Percentiles rank a stretch among this genome's conserved stretches.
Evolutionary conservation across 176 grass and related monocot species (phyloP).

Genomic region (Zoysia japonica): DNA sequence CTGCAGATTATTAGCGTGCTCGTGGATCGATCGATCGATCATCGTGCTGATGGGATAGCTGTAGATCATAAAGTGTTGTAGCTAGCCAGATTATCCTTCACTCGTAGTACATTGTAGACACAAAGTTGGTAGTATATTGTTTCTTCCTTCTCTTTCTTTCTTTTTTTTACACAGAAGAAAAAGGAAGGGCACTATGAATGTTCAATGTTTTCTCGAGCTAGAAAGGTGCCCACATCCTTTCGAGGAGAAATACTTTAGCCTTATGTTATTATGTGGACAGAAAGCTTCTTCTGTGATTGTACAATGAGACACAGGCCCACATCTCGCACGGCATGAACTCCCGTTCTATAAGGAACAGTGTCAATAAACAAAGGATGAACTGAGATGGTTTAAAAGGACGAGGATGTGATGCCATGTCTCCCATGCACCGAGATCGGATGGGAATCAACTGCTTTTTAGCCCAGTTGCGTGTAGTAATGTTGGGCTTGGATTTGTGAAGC

Average conservation of each 20-base stretch:
- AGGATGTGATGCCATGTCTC: neutral
- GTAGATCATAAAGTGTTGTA: neutral
- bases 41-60: neutral
- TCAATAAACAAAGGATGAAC: neutral
- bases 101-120: slow-evolving; percentile 8
- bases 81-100: slow-evolving; percentile 7
- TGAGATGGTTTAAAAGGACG: neutral
- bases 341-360: neutral
- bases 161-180: neutral
- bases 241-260: neutral
- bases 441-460: neutral
- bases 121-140: neutral
- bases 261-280: neutral
- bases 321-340: neutral
- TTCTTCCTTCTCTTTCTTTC: neutral
- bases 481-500: neutral
- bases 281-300: neutral
- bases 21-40: slow-evolving; percentile 7
- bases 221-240: neutral
- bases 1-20: neutral
- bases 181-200: neutral
- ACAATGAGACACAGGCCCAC: neutral
- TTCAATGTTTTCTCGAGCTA: neutral
- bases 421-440: neutral
- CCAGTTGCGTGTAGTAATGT: neutral